phyloP scores from a whole-genome alignment of 2,329 filamentous ascomycete species.

The Myotisia sp. region DNA sequence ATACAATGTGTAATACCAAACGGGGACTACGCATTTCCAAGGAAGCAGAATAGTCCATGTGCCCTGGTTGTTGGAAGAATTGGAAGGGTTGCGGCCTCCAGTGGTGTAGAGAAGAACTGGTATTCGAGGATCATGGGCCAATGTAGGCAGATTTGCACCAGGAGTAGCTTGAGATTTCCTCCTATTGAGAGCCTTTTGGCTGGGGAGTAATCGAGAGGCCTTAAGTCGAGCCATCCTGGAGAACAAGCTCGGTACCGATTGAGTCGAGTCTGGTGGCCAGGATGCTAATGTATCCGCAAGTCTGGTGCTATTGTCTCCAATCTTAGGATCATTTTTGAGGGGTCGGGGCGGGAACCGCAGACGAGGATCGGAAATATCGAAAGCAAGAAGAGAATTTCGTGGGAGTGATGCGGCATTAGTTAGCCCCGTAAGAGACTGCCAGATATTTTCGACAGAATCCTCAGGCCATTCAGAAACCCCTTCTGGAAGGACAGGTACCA shows the following conservation, averaged over 20 bases:
- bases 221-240: slow-evolving; percentile 50
- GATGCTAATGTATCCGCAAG: slow-evolving; percentile 48
- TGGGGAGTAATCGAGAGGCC: slow-evolving; percentile 52
- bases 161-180: slow-evolving; percentile 51
- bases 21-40: slow-evolving; percentile 71
- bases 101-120: slow-evolving; percentile 59
- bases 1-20: slow-evolving; percentile 80
- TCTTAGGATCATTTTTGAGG: slow-evolving; percentile 25
- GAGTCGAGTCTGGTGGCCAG: slow-evolving; percentile 51
- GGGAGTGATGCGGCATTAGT: slow-evolving; percentile 59
- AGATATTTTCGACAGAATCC: slow-evolving; percentile 25
- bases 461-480: slow-evolving; percentile 12
- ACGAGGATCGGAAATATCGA: slow-evolving; percentile 65
- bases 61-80: slow-evolving; percentile 42
- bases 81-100: slow-evolving; percentile 26
- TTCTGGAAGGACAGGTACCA: slow-evolving; percentile 39
- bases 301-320: slow-evolving; percentile 23
- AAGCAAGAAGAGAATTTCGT: slow-evolving; percentile 53
- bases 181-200: slow-evolving; percentile 66
- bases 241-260: slow-evolving; percentile 44
- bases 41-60: slow-evolving; percentile 76
- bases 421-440: slow-evolving; percentile 35
- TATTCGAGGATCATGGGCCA: slow-evolving; percentile 55
- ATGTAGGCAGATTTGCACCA: slow-evolving; percentile 46
- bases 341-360: slow-evolving; percentile 59